Conservation (phyloP, 2,329 filamentous ascomycete genomes). For the Metarhizium humberi region DNA sequence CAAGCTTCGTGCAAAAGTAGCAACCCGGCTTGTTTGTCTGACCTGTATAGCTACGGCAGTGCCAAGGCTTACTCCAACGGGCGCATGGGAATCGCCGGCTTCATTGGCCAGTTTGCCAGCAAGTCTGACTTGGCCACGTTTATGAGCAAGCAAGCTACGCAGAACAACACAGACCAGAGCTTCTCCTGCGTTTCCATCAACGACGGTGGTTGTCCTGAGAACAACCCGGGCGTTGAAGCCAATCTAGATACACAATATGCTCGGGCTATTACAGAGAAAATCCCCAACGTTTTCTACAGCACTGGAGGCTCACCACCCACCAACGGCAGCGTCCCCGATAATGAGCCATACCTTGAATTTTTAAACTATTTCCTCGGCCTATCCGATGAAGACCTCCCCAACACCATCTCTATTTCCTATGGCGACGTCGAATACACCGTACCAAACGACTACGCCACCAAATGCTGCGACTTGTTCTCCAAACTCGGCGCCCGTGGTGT, state of each 20-base stretch:
- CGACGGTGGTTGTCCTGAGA: not conserved
- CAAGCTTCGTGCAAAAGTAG: not conserved
- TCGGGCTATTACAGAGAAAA: not conserved
- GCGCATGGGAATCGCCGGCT: constrained; percentile 5
- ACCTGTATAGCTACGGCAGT: constrained; percentile 3
- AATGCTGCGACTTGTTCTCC: constrained; percentile 51
- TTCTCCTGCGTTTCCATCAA: constrained; percentile 6
- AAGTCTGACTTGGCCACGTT: constrained; percentile 1
- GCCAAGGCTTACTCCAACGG: constrained; percentile 2
- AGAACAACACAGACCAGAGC: constrained; percentile 2
- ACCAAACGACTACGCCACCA: constrained; percentile 25
- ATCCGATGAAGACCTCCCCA: constrained; percentile 35
- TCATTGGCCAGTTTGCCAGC: constrained; percentile 1
- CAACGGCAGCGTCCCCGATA: constrained; percentile 17
- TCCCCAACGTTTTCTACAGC: constrained; percentile 6
- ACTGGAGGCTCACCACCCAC: constrained; percentile 1
- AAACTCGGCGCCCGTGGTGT: constrained; percentile 56
- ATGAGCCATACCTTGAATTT: constrained; percentile 61
- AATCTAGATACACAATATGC: constrained; percentile 5
- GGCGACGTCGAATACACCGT: constrained; percentile 49
- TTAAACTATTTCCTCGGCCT: constrained; percentile 49
- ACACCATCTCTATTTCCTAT: constrained; percentile 50
- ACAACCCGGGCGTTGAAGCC: not conserved
- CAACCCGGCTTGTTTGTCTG: constrained; percentile 1
- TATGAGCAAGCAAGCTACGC: not conserved